A percentile compares a stretch with the other conserved stretches of the same genome.
These are phyloP conservation scores for Danielia oregonensis DNA, from an alignment of 805 yeast genomes.

Conservation along the genomic window DNA sequence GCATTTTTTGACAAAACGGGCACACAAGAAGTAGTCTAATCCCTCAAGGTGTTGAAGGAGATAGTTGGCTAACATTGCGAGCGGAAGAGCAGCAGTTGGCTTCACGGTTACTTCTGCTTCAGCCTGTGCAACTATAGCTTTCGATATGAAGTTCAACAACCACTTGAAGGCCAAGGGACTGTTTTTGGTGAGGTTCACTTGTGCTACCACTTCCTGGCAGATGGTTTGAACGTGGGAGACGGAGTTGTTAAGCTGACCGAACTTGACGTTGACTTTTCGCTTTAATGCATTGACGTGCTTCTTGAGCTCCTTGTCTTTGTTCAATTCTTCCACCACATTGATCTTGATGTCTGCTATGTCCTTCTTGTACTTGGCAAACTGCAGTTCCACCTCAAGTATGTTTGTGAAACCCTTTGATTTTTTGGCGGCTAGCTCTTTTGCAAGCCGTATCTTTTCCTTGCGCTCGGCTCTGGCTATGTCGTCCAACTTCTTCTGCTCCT, in stretches of 20 bases:
- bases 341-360: constrained; percentile 57
- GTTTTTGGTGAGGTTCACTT: constrained; percentile 40
- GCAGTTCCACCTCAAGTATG: constrained; percentile 35
- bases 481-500: constrained; percentile 17
- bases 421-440: constrained; percentile 12
- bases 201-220: constrained; percentile 44
- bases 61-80: constrained; percentile 61
- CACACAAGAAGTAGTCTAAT: constrained; percentile 55
- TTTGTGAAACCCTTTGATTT: constrained; percentile 31
- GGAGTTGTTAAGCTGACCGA: constrained; percentile 87
- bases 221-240: constrained; percentile 52
- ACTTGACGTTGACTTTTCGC: constrained; percentile 78
- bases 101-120: constrained; percentile 86
- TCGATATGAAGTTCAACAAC: constrained; percentile 79
- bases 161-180: constrained; percentile 59
- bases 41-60: constrained; percentile 49
- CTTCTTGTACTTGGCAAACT: constrained; percentile 45
- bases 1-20: constrained; percentile 87
- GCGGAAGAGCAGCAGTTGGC: constrained; percentile 73
- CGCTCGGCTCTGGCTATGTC: constrained; percentile 2
- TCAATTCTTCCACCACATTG: constrained; percentile 53
- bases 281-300: constrained; percentile 56
- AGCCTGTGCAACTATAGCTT: constrained; percentile 84
- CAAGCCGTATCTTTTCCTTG: constrained; percentile 13
- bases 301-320: constrained; percentile 48